These are phyloP conservation scores for Fusarium keratoplasticum DNA, from an alignment of 2,329 filamentous ascomycete genomes.

Conservation along the genomic window DNA sequence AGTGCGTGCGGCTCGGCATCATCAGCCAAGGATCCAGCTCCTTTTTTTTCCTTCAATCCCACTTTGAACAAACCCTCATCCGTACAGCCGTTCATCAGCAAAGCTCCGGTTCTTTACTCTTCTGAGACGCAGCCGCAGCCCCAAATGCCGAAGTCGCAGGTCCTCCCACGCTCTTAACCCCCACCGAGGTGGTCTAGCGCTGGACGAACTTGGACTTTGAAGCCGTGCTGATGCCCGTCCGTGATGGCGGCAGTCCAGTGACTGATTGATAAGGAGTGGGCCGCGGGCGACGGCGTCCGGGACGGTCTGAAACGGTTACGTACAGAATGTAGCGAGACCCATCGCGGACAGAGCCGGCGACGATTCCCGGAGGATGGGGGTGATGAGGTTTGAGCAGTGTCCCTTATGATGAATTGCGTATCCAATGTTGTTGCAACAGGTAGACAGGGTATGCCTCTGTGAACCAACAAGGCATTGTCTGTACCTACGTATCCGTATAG, in stretches of 20 bases:
- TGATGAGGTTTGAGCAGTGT: neutral
- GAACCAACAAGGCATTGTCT: neutral
- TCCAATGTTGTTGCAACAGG: neutral
- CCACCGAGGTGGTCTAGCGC: conserved; percentile 15
- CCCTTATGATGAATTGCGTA: neutral
- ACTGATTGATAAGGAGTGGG: conserved; percentile 44
- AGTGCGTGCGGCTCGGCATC: conserved; percentile 7
- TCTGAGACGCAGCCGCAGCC: neutral
- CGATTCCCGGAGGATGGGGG: conserved; percentile 5
- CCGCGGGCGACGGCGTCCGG: neutral
- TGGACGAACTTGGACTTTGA: neutral
- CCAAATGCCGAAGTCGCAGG: conserved; percentile 17
- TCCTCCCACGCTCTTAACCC: neutral
- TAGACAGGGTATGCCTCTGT: neutral
- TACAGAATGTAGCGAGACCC: conserved; percentile 1
- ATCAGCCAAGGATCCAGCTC: neutral
- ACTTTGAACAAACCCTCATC: neutral
- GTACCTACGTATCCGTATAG: neutral
- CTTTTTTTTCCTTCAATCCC: neutral
- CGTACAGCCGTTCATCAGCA: neutral
- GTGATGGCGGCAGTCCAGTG: conserved; percentile 29
- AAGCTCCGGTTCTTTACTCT: conserved; percentile 18
- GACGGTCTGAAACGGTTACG: conserved; percentile 21
- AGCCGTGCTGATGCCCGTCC: conserved; percentile 23
- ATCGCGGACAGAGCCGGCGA: conserved; percentile 14